phyloP scores from a whole-genome alignment of 257 asterid species.

The Fraxinus cuspidata region DNA sequence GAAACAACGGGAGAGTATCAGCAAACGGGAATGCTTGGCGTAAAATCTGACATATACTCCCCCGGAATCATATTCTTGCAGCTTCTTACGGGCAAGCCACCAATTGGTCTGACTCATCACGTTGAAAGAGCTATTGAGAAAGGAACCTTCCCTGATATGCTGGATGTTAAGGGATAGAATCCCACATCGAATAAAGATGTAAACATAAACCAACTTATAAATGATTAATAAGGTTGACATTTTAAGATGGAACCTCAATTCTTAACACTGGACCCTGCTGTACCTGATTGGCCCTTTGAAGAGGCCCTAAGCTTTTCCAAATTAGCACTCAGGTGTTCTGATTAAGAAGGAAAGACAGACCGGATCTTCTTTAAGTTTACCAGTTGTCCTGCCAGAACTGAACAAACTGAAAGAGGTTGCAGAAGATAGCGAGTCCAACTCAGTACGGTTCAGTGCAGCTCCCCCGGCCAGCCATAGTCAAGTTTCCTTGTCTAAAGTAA shows the following conservation, averaged over 20 bases:
- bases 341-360: conserved; percentile 90
- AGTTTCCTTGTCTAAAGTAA: conserved; percentile 64
- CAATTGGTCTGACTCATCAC: conserved; percentile 84
- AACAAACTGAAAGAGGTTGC: conserved; percentile 61
- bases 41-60: conserved; percentile 86
- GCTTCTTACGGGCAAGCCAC: conserved; percentile 69
- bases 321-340: conserved; percentile 62
- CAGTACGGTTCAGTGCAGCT: conserved; percentile 26
- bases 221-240: too few species aligned
- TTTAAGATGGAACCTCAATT: too few species aligned
- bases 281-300: conserved; percentile 77
- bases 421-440: conserved; percentile 43
- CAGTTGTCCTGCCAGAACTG: conserved; percentile 67
- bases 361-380: conserved; percentile 63
- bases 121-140: conserved; percentile 74
- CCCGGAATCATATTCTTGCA: conserved; percentile 80
- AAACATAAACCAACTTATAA: too few species aligned
- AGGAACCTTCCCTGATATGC: conserved; percentile 59
- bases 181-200: too few species aligned
- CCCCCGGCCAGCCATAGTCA: conserved; percentile 53
- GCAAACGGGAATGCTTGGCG: conserved; percentile 96
- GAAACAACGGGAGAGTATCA: conserved; percentile 85
- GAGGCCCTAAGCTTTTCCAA: conserved; percentile 68
- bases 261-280: conserved; percentile 62
- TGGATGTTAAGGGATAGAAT: too few species aligned